Evolutionary conservation across 257 asterid species (phyloP), one percentile per base, ranked within the genome.

Genomic region (Fraxinus pennsylvanica): DNA sequence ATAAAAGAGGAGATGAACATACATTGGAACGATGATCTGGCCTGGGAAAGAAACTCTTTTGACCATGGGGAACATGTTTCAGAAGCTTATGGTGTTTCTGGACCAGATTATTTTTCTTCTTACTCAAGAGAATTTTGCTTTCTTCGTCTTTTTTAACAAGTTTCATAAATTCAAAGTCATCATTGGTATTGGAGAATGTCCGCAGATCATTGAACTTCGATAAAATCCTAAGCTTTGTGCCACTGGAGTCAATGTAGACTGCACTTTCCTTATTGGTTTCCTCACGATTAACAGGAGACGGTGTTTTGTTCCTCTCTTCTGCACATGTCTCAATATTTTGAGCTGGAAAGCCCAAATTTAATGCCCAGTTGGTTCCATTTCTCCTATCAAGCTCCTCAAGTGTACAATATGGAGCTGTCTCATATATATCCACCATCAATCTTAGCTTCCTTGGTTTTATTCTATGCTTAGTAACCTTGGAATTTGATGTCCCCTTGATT

Each of bases 331-430:
- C 86, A 80, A 70, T 75, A 81, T 87, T 92, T 79, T 83, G 86
- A 67, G 83, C 80, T 27, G 89, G 76, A 65, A 79, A 67, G 32
- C 74, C 83, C 69, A 77, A 78, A 74, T 85, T 84, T 21, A 88
- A 82, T 15, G 97, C 94, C 96, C 95, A 92, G 68, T 79, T 90
- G 35, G 94, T 89, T 61, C 97, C 98, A 33, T 94, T 94, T 81
- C 98, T 89, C 79, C 86, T 84, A 85, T 92, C 97, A 77, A 92
- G 99, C 83, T 95, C 99, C 87, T 95, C 99, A 86, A 93, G 74
- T 0, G 99, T 95, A 81, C 92, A 88, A 68, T 73, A 71, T 30
- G 61, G 67, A 5, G 99, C 97, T 19, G 97, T 90, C 78, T 27
- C 80, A 61, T 95, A 95, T 21, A 95, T 83, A 52, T 95, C 99